phyloP scores from a whole-genome alignment of 2,329 filamentous ascomycete species.

The Colletotrichum spaethianum region DNA sequence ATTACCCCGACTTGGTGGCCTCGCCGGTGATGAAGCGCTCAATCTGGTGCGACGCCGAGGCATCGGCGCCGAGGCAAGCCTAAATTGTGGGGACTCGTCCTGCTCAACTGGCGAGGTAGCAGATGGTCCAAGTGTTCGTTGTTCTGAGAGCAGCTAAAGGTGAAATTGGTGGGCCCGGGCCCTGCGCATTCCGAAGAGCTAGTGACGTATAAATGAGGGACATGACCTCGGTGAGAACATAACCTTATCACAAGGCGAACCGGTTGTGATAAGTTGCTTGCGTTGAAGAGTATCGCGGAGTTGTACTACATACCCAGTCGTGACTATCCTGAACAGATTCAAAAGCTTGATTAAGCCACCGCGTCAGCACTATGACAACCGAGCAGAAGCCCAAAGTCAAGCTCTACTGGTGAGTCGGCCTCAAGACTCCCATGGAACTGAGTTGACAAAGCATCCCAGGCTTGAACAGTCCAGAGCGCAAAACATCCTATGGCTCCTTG shows the following conservation, averaged over 20 bases:
- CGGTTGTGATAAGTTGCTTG: not conserved
- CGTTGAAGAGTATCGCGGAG: not conserved
- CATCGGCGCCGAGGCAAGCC: conserved; percentile 27
- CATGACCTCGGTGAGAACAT: not conserved
- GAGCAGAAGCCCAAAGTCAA: conserved; percentile 67
- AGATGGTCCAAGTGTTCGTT: conserved; percentile 23
- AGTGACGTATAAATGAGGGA: conserved; percentile 36
- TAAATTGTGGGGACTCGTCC: conserved; percentile 28
- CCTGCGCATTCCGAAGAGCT: conserved; percentile 30
- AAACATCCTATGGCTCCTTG: conserved; percentile 87
- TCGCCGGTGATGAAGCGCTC: not conserved
- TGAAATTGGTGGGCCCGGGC: conserved; percentile 33
- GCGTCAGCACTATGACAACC: conserved; percentile 10
- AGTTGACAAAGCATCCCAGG: conserved; percentile 64
- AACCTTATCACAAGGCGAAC: not conserved
- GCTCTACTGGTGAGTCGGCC: conserved; percentile 70
- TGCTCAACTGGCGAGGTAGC: conserved; percentile 7
- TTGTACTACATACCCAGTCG: not conserved
- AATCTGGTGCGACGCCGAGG: conserved; percentile 14
- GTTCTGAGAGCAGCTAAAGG: conserved; percentile 21
- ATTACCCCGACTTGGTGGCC: conserved; percentile 9
- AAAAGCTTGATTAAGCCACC: not conserved
- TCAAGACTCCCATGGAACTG: not conserved
- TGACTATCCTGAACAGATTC: not conserved
- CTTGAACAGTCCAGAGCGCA: conserved; percentile 87